These are phyloP conservation scores for Dipteronia dyeriana DNA, from an alignment of 345 rosid genomes.

Conservation along the genomic window DNA sequence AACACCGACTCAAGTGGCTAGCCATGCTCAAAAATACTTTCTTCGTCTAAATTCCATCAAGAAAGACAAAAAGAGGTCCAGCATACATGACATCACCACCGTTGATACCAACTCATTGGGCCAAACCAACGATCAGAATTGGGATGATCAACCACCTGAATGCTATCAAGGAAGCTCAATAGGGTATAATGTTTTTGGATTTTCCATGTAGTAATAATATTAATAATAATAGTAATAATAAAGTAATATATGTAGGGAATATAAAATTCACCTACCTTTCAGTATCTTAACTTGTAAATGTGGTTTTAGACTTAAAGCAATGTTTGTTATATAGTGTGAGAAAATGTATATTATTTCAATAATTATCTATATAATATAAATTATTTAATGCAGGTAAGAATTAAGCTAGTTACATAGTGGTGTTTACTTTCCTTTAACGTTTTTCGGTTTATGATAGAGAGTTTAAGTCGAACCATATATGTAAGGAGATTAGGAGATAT, in stretches of 20 bases:
- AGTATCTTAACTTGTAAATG: background rate
- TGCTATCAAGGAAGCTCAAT: background rate
- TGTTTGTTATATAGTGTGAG: background rate
- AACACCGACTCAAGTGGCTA: slow-evolving; percentile 35
- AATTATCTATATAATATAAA: background rate
- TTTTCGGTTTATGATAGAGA: too few species aligned
- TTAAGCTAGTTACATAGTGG: too few species aligned
- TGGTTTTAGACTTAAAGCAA: background rate
- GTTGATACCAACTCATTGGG: background rate
- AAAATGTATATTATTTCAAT: background rate
- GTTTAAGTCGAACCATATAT: too few species aligned
- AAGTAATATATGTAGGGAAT: too few species aligned
- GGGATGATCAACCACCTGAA: background rate
- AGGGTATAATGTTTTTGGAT: background rate
- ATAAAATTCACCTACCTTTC: background rate
- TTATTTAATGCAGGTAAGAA: too few species aligned
- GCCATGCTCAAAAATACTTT: slow-evolving; percentile 36
- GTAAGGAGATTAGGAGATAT: too few species aligned
- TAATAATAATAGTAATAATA: too few species aligned
- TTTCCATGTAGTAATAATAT: background rate
- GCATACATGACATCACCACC: slow-evolving; percentile 30
- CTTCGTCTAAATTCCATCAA: slow-evolving; percentile 15
- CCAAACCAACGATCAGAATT: background rate
- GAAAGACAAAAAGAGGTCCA: slow-evolving; percentile 32
- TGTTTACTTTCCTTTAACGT: too few species aligned